These are phyloP conservation scores for Emergomyces orientalis DNA, from an alignment of 2,329 filamentous ascomycete species.

Conservation along the genomic window DNA sequence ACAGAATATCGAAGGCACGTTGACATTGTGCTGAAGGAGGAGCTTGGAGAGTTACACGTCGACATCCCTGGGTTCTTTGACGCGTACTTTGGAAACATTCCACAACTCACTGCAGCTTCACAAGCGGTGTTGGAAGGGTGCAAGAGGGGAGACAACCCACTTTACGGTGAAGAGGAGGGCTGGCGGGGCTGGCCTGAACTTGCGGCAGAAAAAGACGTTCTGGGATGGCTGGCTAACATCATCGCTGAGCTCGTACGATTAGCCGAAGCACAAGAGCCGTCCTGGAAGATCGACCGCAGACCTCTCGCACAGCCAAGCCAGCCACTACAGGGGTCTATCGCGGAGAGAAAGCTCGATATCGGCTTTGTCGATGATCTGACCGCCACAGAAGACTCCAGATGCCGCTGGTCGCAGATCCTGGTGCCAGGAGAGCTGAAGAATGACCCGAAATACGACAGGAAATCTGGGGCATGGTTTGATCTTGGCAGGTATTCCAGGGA, in stretches of 20 bases:
- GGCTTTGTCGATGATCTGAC: not conserved
- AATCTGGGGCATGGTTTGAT: slow-evolving; percentile 33
- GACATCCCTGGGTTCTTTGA: slow-evolving; percentile 18
- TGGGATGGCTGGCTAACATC: not conserved
- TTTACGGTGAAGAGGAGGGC: not conserved
- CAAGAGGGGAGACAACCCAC: not conserved
- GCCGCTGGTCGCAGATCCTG: slow-evolving; percentile 36
- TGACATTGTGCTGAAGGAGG: slow-evolving; percentile 14
- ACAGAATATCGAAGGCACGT: slow-evolving; percentile 16
- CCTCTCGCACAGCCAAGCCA: not conserved
- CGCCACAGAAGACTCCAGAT: slow-evolving; percentile 21
- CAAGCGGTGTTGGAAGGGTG: not conserved
- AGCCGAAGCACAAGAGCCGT: not conserved
- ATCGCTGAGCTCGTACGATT: not conserved
- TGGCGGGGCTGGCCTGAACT: not conserved
- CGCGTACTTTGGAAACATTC: slow-evolving; percentile 18
- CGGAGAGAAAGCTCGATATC: not conserved
- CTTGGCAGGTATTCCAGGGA: slow-evolving; percentile 39
- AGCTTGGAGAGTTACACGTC: slow-evolving; percentile 13
- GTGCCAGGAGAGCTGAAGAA: slow-evolving; percentile 40
- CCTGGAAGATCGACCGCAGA: not conserved
- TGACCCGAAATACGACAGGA: slow-evolving; percentile 35
- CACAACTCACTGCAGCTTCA: slow-evolving; percentile 12
- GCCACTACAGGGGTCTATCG: not conserved
- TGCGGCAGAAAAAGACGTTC: not conserved